These are phyloP conservation scores for Cardiospermum halicacabum DNA, from an alignment of 345 rosid genomes.

Conservation along the genomic window DNA sequence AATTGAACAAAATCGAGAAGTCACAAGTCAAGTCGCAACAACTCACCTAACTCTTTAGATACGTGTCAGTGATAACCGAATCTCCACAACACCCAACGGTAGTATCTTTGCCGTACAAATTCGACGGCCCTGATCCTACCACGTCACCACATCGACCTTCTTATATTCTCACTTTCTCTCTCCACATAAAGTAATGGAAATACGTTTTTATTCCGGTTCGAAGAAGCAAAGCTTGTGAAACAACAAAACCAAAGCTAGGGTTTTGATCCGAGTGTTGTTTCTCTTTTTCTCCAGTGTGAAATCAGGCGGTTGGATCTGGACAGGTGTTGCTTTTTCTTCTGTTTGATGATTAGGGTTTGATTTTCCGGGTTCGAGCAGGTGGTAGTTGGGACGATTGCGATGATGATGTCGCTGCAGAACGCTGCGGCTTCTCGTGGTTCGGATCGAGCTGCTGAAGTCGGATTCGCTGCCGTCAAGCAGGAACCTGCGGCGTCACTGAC, in stretches of 20 bases:
- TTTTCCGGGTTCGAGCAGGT: slow-evolving; percentile 5
- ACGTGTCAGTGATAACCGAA: slow-evolving; percentile 16
- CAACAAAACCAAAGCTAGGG: slow-evolving; percentile 7
- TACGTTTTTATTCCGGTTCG: too few relatives aligned
- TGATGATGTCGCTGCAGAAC: slow-evolving; percentile 57
- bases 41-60: background rate
- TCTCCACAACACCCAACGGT: slow-evolving; percentile 7
- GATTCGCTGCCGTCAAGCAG: slow-evolving; percentile 29
- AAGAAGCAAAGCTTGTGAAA: slow-evolving; percentile 10
- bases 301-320: slow-evolving; percentile 18
- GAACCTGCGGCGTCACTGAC: slow-evolving; percentile 51
- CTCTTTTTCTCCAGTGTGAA: slow-evolving; percentile 1
- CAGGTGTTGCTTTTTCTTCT: slow-evolving; percentile 16
- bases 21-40: slow-evolving; percentile 14
- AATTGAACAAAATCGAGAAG: background rate
- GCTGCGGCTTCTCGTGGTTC: slow-evolving; percentile 38
- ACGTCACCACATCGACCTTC: background rate
- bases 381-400: slow-evolving; percentile 12
- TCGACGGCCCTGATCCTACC: slow-evolving; percentile 4
- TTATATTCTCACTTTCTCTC: background rate
- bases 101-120: background rate
- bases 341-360: background rate
- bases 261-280: slow-evolving; percentile 18
- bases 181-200: background rate
- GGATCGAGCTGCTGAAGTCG: slow-evolving; percentile 42